Base-by-base conservation (phyloP, 768 basidiomycete species). In the Boletus coccyginus region DNA sequence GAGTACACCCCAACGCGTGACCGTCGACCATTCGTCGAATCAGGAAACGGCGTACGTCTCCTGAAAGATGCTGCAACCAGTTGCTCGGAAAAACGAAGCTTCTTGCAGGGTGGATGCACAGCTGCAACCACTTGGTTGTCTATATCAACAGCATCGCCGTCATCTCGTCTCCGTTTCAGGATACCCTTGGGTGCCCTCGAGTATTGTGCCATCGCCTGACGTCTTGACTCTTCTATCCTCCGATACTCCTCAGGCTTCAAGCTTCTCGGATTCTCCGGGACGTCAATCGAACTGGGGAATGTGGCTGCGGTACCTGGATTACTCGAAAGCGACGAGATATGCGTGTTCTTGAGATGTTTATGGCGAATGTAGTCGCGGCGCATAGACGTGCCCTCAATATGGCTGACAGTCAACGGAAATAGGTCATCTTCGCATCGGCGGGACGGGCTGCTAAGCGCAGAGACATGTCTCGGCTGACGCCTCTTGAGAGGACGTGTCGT, bases 111-210 rank as follows among this genome's bases (percentile, higher is more conserved):
- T 2, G 53, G 24, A 17, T 32, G 42, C 8, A 27, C n/a, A n/a
- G 14, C 31, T 0, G 38, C 7, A 44, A 19, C 47, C 36, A 35
- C 43, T 27, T 39, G 46, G 8, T 31, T n/a, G 33, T 21, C 48
- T 19, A 14, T 38, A 46, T 56, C 70, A 38, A 35, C 57, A 0
- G 16, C 42, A 17, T 58, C 53, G 3, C 62, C 67, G 2, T 62
- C 70, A 1, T 58, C 70, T 45, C 72, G 58, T 50, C 50, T 50
- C 54, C 70, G 61, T 54, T 72, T 72, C 50, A 72, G 48, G 24
- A 72, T 67, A 7, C 68, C 66, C 40, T 60, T 60, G 46, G 70
- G 72, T 5, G 59, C 60, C 33, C 59, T 47, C 33, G 62, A 53
- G 43, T 46, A 66, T 3, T 66, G 58, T 14, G 57, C 7, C 52